phyloP scores from a whole-genome alignment of 2,329 filamentous ascomycete genomes.

The Penicillium griseofulvum region DNA sequence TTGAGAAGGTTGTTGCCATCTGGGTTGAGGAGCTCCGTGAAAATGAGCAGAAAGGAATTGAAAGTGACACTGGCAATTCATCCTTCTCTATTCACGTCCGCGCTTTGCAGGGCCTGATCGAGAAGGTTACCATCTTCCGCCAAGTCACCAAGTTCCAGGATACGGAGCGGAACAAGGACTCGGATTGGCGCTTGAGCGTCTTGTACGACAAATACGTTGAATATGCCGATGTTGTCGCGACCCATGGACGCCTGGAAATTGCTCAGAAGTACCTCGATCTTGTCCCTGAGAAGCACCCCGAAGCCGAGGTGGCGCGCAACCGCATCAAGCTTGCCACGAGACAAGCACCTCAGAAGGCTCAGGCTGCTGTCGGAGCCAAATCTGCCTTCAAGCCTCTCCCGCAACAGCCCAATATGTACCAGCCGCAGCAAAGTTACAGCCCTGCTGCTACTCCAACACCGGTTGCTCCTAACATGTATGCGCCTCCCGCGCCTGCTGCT shows the following conservation, averaged over 20 bases:
- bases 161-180: slow-evolving; percentile 64
- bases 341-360: slow-evolving; percentile 51
- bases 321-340: slow-evolving; percentile 81
- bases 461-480: slow-evolving; percentile 37
- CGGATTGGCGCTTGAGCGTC: slow-evolving; percentile 82
- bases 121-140: slow-evolving; percentile 97
- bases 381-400: slow-evolving; percentile 45
- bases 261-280: slow-evolving; percentile 91
- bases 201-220: slow-evolving; percentile 95
- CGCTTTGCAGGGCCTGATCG: slow-evolving; percentile 87
- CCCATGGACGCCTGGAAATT: slow-evolving; percentile 79
- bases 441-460: slow-evolving; percentile 22
- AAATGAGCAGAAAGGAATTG: slow-evolving; percentile 70
- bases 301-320: slow-evolving; percentile 81
- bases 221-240: slow-evolving; percentile 91
- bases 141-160: slow-evolving; percentile 91
- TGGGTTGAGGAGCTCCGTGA: slow-evolving; percentile 91
- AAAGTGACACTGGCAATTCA: slow-evolving; percentile 68
- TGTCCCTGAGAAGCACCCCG: slow-evolving; percentile 76
- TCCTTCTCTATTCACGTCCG: slow-evolving; percentile 89
- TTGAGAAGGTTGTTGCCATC: slow-evolving; percentile 94
- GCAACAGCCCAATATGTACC: slow-evolving; percentile 37
- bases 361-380: slow-evolving; percentile 43
- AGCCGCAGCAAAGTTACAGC: slow-evolving; percentile 35
- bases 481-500: slow-evolving; percentile 35